Evolutionary conservation across 768 basidiomycete genomes (phyloP), one percentile per base, ranked within the genome.

Genomic region (Psilocybe azurescens): DNA sequence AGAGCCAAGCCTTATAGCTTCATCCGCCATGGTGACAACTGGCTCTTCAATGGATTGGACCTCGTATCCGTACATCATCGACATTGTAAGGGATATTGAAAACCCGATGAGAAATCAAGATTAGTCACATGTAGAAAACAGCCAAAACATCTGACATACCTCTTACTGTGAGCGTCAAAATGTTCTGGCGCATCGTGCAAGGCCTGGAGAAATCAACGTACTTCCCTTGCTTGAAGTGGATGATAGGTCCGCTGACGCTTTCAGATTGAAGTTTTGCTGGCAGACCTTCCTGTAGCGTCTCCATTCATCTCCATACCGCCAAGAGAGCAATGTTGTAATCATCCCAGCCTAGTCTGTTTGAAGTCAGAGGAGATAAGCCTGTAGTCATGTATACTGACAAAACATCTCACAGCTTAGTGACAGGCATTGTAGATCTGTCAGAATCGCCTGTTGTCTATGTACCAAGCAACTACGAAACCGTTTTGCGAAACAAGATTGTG

Each of bases 281-380:
- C 75, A 74, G 16, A 74, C 63, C 47, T 73, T 73, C 30, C 79
- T 68, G 47, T 78, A 73, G 33, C 67, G 68, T 8, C 79, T 67
- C 80, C 79, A 82, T 46, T 53, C 61, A 1, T 75, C 60, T 1
- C 75, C 76, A 52, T 79, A 78, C 2, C 61, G 73, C 63, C 63
- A 77, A 70, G 41, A 75, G 65, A 24, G 70, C 77, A 5, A 75
- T 61, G 50, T 76, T 77, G 47, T 70, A 73, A 33, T 24, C 24
- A 24, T 74, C 74, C 73, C 77, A 80, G 16, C 74, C 76, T 68
- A 77, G 70, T n/a, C 60, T 70, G 51, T 36, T 36, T 13, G 41
- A 14, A 16, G 5, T 44, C 41, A 44, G 38, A 14, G 38, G 9
- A 24, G 11, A 30, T 16, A 10, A 28, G 18, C 38, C 3, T 47